A percentile compares a stretch with the other conserved stretches of the same genome.
phyloP scores from a whole-genome alignment of 164 flowering plant species.

The Warburgia ugandensis region DNA sequence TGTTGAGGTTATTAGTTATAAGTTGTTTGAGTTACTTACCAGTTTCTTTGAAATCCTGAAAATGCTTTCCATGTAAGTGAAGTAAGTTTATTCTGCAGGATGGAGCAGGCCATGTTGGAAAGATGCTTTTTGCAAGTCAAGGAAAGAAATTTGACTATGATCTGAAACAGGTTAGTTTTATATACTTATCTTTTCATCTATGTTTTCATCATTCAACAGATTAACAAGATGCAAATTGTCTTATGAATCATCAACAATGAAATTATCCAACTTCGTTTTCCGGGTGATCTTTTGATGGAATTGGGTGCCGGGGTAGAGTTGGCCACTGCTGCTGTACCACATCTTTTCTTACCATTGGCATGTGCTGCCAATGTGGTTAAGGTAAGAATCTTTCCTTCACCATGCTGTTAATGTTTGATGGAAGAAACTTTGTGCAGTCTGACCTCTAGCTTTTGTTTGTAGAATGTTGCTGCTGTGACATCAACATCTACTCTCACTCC shows the following conservation, averaged over 20 bases:
- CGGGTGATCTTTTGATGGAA: constrained; percentile 97
- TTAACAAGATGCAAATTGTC: no score
- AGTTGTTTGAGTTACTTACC: not conserved
- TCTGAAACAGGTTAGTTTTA: constrained; percentile 98
- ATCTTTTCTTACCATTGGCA: constrained; percentile 94
- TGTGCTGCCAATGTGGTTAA: constrained; percentile 96
- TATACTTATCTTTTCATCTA: no score
- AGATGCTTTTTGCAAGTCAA: constrained; percentile 92
- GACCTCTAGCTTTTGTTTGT: constrained; percentile 8
- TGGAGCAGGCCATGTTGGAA: constrained; percentile 99
- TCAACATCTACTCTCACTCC: constrained; percentile 99
- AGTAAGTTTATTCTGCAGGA: constrained; percentile 44
- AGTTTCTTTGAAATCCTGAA: not conserved
- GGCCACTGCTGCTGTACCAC: constrained; percentile 91
- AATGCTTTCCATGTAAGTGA: not conserved
- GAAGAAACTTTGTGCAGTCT: constrained; percentile 5
- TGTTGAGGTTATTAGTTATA: no score
- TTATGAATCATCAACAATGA: no score
- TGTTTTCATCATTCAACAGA: no score
- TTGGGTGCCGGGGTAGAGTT: constrained; percentile 95
- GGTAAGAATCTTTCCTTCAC: constrained; percentile 33
- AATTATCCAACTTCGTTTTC: constrained; percentile 81
- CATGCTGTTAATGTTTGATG: no score
- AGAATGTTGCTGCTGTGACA: constrained; percentile 98
- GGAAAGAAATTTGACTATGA: constrained; percentile 99